These are phyloP conservation scores for Nemophila menziesii DNA, from an alignment of 257 asterid species.

Conservation along the genomic window DNA sequence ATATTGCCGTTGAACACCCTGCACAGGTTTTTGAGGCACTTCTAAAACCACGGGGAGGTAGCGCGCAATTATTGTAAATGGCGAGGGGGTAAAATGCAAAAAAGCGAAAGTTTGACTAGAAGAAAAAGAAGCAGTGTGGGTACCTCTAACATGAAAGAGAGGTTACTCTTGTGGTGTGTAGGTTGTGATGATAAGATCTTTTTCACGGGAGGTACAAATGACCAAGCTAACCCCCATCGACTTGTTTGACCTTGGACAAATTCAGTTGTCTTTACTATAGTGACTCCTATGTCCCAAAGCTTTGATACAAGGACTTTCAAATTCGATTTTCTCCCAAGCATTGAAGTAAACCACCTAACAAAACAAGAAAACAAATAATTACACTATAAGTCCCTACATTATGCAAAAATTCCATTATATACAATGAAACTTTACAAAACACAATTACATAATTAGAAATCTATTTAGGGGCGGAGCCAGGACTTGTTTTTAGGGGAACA, in stretches of 20 bases:
- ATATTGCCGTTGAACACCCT: slow-evolving; percentile 72
- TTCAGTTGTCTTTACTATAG: slow-evolving; percentile 83
- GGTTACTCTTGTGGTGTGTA: slow-evolving; percentile 36
- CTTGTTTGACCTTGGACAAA: slow-evolving; percentile 94
- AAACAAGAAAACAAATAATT: not conserved
- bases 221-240: slow-evolving; percentile 99
- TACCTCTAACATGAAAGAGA: slow-evolving; percentile 82
- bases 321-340: slow-evolving; percentile 86
- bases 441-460: no score
- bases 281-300: slow-evolving; percentile 72
- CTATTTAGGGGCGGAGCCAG: not conserved
- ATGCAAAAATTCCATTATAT: no score
- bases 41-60: not conserved
- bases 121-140: not conserved
- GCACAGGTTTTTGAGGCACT: slow-evolving; percentile 7
- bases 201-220: slow-evolving; percentile 50
- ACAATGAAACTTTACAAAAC: no score
- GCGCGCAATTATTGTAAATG: no score
- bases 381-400: no score
- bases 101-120: not conserved
- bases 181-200: slow-evolving; percentile 28
- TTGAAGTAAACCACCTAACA: slow-evolving; percentile 92
- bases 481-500: no score
- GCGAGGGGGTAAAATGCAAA: no score
- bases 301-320: slow-evolving; percentile 54